Percentiles rank a stretch among this genome's conserved stretches.
Evolutionary conservation across 2,329 filamentous ascomycete genomes (phyloP).

Genomic region (Aspergillus luchuensis): DNA sequence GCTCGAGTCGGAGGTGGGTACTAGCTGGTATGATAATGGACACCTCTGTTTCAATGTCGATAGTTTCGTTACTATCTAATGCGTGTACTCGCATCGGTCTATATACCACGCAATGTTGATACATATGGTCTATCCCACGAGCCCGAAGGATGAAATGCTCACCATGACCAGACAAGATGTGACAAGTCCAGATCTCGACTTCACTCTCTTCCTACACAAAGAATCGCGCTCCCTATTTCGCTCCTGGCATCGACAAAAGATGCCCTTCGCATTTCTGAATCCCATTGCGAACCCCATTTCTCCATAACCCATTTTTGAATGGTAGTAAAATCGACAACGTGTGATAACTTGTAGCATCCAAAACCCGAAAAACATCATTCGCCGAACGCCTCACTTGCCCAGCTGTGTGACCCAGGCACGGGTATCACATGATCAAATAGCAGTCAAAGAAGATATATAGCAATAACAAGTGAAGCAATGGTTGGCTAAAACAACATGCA

Average conservation of each 20-base stretch:
- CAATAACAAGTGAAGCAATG: constrained; percentile 10
- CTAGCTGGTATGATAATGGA: no score
- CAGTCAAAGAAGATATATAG: constrained; percentile 12
- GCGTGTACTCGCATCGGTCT: not conserved
- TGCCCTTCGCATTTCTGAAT: not conserved
- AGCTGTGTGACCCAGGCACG: constrained; percentile 28
- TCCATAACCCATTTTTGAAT: not conserved
- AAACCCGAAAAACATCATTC: constrained; percentile 5
- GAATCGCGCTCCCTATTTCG: not conserved
- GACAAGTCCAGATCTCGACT: not conserved
- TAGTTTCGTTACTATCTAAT: not conserved
- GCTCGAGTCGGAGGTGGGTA: no score
- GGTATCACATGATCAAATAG: constrained; percentile 26
- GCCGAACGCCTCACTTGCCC: constrained; percentile 26
- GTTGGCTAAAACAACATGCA: constrained; percentile 17
- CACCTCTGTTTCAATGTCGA: no score
- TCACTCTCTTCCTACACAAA: not conserved
- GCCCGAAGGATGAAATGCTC: not conserved
- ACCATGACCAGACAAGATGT: not conserved
- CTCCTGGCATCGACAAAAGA: not conserved
- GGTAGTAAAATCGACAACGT: not conserved
- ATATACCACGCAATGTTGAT: not conserved
- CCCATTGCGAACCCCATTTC: not conserved
- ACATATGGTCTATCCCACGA: not conserved
- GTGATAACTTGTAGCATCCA: constrained; percentile 2